Conservation (phyloP, 2,329 filamentous ascomycete genomes). For the Periconia macrospinosa region DNA sequence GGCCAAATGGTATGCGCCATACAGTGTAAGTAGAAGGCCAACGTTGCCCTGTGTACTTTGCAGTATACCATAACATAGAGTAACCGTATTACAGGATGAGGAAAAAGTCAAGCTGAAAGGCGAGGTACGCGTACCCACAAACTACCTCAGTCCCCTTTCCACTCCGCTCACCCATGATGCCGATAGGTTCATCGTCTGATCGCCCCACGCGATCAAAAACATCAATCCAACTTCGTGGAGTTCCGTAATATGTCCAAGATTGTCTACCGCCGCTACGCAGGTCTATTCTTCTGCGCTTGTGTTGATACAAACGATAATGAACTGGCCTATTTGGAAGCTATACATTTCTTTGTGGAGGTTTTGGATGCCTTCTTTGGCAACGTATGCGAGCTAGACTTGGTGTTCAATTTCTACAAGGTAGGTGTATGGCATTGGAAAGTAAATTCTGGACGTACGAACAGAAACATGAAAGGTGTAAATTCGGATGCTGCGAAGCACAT, state of each 20-base stretch:
- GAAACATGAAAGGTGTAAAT: neutral
- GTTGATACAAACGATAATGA: constrained; percentile 99
- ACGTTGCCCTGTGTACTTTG: neutral
- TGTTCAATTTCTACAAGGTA: constrained; percentile 72
- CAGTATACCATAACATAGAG: constrained; percentile 3
- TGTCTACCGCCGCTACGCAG: constrained; percentile 95
- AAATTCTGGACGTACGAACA: neutral
- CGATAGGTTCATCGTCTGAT: constrained; percentile 92
- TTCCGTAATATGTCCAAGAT: constrained; percentile 86
- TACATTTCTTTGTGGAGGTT: constrained; percentile 99
- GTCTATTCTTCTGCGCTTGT: constrained; percentile 98
- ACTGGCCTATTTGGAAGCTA: constrained; percentile 92
- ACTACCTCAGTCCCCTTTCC: constrained; percentile 5
- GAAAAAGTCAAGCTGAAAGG: constrained; percentile 99
- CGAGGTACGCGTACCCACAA: constrained; percentile 63
- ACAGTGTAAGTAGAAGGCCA: constrained; percentile 67
- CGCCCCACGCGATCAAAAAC: constrained; percentile 96
- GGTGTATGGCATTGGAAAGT: constrained; percentile 18
- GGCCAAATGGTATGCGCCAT: constrained; percentile 98
- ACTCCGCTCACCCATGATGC: neutral
- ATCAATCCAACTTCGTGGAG: constrained; percentile 99
- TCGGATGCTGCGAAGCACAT: neutral
- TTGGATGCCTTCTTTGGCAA: constrained; percentile 98
- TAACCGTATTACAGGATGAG: constrained; percentile 66
- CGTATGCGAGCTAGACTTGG: constrained; percentile 94